Conservation (phyloP, 495 filamentous ascomycete species). For the Daldinia caldariorum region DNA sequence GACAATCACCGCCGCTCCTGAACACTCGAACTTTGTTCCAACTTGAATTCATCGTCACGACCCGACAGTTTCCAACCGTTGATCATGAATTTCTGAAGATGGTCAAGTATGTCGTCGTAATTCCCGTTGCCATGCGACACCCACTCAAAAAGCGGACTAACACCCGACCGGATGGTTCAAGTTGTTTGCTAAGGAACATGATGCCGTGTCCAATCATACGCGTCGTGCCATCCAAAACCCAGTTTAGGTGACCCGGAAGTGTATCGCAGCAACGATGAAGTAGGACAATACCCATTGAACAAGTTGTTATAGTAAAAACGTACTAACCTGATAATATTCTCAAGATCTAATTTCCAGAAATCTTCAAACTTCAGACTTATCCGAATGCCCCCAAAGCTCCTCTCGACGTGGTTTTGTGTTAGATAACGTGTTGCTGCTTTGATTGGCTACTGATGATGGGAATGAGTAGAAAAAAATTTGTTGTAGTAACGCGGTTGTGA, state of each 20-base stretch:
- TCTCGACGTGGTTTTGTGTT: slow-evolving; percentile 15
- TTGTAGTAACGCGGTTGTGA: slow-evolving; percentile 38
- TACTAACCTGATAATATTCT: slow-evolving; percentile 37
- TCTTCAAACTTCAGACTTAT: slow-evolving; percentile 20
- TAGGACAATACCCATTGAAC: neutral
- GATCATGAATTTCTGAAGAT: neutral
- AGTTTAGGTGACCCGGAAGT: neutral
- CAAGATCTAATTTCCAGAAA: slow-evolving; percentile 41
- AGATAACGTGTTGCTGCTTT: slow-evolving; percentile 43
- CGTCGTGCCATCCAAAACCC: neutral
- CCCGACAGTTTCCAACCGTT: neutral
- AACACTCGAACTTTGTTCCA: neutral
- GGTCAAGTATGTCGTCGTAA: neutral
- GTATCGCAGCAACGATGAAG: neutral
- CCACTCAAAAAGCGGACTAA: neutral
- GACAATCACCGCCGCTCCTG: neutral
- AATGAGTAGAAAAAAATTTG: slow-evolving; percentile 35
- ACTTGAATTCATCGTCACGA: neutral
- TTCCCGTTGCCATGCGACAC: slow-evolving; percentile 2
- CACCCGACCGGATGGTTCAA: neutral
- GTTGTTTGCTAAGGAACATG: neutral
- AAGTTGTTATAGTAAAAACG: slow-evolving; percentile 1
- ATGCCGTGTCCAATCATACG: neutral
- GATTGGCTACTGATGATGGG: slow-evolving; percentile 38
- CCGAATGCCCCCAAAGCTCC: slow-evolving; percentile 14